Conservation (phyloP, 345 rosid genomes). For the Brassica rapa region DNA sequence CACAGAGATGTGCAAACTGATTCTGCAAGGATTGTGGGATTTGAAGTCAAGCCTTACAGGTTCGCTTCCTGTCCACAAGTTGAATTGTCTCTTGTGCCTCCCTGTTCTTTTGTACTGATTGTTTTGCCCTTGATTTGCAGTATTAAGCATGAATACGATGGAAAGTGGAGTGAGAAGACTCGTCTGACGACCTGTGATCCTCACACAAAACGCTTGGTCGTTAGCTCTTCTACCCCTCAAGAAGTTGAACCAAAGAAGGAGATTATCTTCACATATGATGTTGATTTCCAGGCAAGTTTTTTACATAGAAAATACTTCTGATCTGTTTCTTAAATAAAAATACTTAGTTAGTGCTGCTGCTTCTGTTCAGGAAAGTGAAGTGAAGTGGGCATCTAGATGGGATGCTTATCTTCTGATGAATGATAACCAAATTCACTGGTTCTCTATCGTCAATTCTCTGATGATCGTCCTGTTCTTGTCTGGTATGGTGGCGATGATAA, state of each 20-base stretch:
- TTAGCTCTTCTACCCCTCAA: conserved; percentile 87
- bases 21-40: conserved; percentile 90
- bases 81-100: not conserved
- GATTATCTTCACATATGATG: conserved; percentile 88
- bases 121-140: conserved; percentile 42
- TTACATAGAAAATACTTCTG: not conserved
- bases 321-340: not conserved
- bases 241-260: conserved; percentile 85
- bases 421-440: conserved; percentile 87
- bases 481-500: conserved; percentile 94
- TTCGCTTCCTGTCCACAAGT: conserved; percentile 27
- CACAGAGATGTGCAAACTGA: conserved; percentile 76
- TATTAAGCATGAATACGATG: conserved; percentile 85
- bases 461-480: conserved; percentile 87
- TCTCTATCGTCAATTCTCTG: conserved; percentile 78
- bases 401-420: conserved; percentile 85
- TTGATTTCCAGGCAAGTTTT: conserved; percentile 73
- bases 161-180: conserved; percentile 68
- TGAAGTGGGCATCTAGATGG: conserved; percentile 94
- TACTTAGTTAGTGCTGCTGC: conserved; percentile 10
- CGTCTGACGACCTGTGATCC: conserved; percentile 93
- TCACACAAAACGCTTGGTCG: conserved; percentile 71
- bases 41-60: conserved; percentile 96
- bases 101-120: conserved; percentile 18
- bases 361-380: conserved; percentile 68